Evolutionary conservation across 257 asterid genomes (phyloP).

Genomic region (Avicennia marina): DNA sequence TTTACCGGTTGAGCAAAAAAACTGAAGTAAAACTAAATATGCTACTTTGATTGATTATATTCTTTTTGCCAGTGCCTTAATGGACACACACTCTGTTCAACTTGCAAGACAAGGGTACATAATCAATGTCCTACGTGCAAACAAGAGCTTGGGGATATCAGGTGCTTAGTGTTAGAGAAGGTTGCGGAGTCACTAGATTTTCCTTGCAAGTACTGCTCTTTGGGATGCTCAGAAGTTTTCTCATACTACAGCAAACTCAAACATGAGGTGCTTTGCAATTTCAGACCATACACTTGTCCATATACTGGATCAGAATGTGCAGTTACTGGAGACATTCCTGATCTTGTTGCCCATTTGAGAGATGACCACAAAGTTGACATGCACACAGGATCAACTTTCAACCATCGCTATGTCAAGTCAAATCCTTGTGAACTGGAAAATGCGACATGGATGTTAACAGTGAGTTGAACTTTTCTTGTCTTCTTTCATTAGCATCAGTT

Average conservation of each 20-base stretch:
- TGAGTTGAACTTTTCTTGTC: constrained; percentile 13
- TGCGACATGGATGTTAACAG: constrained; percentile 41
- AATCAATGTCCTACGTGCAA: constrained; percentile 39
- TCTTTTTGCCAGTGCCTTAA: neutral
- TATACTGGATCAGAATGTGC: constrained; percentile 39
- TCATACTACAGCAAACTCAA: constrained; percentile 36
- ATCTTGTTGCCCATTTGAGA: constrained; percentile 31
- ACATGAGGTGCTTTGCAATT: constrained; percentile 32
- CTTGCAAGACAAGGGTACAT: constrained; percentile 39
- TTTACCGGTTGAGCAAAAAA: too few relatives aligned
- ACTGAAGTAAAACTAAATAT: too few relatives aligned
- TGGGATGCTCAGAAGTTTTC: constrained; percentile 35
- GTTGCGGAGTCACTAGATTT: constrained; percentile 41
- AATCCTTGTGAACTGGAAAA: constrained; percentile 42
- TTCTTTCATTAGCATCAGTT: too few relatives aligned
- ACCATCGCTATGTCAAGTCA: constrained; percentile 36
- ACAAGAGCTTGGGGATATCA: constrained; percentile 42
- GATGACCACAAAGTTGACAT: constrained; percentile 40
- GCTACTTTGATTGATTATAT: neutral
- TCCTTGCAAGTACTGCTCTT: constrained; percentile 32
- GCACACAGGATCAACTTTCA: constrained; percentile 35
- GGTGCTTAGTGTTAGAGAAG: constrained; percentile 37
- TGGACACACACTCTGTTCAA: constrained; percentile 39
- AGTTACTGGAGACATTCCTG: constrained; percentile 29
- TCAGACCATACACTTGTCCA: constrained; percentile 29